Conservation (phyloP, 139 green algal genomes). For the Chlamydomonas incerta region DNA sequence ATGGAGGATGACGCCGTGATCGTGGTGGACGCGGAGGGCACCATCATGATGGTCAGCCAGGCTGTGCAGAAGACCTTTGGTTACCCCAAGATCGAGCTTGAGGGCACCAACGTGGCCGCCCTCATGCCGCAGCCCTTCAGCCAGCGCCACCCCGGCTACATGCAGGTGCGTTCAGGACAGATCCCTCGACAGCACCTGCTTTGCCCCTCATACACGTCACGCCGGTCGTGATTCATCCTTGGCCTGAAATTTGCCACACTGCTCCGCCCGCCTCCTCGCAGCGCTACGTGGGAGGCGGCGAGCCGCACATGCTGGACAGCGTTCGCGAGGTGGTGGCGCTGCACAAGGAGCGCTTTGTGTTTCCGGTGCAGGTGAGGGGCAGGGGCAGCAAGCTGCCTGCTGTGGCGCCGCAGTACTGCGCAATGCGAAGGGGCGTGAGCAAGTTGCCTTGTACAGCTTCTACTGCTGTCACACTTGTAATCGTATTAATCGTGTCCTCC, state of each 20-base stretch:
- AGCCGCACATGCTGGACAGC: conserved; percentile 57
- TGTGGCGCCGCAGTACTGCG: too few species aligned
- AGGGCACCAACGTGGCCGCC: conserved; percentile 43
- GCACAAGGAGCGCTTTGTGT: conserved; percentile 51
- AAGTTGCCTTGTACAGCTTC: too few species aligned
- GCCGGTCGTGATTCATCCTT: too few species aligned
- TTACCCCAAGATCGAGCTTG: conserved; percentile 47
- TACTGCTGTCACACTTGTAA: too few species aligned
- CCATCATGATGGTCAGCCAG: conserved; percentile 49
- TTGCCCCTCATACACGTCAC: too few species aligned
- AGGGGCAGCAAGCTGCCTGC: background rate
- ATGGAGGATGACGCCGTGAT: conserved; percentile 48
- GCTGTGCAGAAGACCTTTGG: conserved; percentile 39
- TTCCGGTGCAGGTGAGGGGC: conserved; percentile 44
- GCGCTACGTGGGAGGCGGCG: conserved; percentile 30
- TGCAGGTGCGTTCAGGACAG: too few species aligned
- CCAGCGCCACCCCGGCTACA: conserved; percentile 37
- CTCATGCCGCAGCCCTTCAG: conserved; percentile 53
- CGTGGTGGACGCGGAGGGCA: conserved; percentile 44
- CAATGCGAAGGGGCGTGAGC: too few species aligned
- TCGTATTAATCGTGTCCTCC: too few species aligned
- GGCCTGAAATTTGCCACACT: too few species aligned
- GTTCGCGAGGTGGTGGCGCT: conserved; percentile 50
- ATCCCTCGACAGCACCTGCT: too few species aligned
- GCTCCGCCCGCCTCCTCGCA: background rate